Percentiles rank a stretch among this genome's conserved stretches.
Evolutionary conservation across 805 yeast genomes (phyloP).

Genomic region (Hanseniaspora clermontiae): DNA sequence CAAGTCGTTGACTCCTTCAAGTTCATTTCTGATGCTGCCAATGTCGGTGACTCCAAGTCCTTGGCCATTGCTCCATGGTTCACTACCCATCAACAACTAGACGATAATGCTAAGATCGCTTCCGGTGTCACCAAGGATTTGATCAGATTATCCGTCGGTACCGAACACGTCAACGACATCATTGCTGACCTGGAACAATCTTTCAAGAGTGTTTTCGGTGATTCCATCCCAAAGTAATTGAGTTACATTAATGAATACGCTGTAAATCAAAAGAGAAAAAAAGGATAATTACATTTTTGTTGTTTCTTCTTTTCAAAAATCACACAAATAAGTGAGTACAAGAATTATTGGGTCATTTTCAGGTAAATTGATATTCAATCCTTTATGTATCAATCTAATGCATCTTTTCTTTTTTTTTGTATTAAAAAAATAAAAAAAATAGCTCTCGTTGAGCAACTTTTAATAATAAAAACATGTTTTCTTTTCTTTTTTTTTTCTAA

Average conservation of each 20-base stretch:
- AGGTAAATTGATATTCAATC: not conserved
- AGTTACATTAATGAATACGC: not conserved
- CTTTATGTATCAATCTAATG: too few relatives aligned
- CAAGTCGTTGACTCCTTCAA: constrained; percentile 71
- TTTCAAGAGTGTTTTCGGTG: constrained; percentile 46
- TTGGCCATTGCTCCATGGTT: constrained; percentile 90
- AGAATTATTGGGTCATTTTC: not conserved
- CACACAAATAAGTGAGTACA: too few relatives aligned
- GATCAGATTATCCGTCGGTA: constrained; percentile 81
- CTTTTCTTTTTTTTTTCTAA: not conserved
- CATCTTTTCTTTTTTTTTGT: too few relatives aligned
- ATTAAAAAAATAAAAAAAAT: too few relatives aligned
- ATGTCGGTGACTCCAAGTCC: constrained; percentile 93
- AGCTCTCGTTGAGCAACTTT: too few relatives aligned
- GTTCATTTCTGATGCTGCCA: constrained; percentile 84
- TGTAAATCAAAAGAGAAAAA: too few relatives aligned
- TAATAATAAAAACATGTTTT: not conserved
- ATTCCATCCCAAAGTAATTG: constrained; percentile 12
- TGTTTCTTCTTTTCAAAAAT: too few relatives aligned
- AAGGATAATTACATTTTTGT: too few relatives aligned
- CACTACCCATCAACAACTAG: constrained; percentile 89
- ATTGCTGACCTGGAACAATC: constrained; percentile 82
- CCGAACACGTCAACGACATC: constrained; percentile 82
- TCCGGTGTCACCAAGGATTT: constrained; percentile 84
- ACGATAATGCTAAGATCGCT: constrained; percentile 63